Evolutionary conservation across 2,329 filamentous ascomycete genomes (phyloP).

Genomic region (Sclerotinia nivalis): DNA sequence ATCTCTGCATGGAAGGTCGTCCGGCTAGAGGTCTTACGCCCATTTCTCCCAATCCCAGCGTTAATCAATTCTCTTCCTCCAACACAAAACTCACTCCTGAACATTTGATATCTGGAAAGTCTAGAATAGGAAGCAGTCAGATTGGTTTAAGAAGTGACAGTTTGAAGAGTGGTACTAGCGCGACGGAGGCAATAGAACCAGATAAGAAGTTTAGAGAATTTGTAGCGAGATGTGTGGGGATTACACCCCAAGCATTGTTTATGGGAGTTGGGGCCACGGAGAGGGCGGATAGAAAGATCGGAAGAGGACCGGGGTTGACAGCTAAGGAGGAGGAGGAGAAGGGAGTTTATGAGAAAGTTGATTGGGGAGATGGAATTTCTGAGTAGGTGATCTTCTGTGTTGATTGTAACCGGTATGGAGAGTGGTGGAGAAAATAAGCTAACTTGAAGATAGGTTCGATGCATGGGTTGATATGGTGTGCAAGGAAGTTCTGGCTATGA

Average conservation of each 20-base stretch:
- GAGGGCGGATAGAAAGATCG: background rate
- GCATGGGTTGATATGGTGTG: slow-evolving; percentile 21
- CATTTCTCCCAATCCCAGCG: background rate
- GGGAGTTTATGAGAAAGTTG: background rate
- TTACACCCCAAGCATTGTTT: slow-evolving; percentile 1
- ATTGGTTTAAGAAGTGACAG: background rate
- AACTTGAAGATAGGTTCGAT: background rate
- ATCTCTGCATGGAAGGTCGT: slow-evolving; percentile 19
- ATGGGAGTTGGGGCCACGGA: slow-evolving; percentile 15
- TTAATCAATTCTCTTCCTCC: background rate
- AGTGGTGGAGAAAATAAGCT: background rate
- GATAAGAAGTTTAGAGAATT: slow-evolving; percentile 17
- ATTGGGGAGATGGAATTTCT: slow-evolving; percentile 6
- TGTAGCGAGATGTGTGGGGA: slow-evolving; percentile 8
- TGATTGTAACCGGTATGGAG: too few species aligned
- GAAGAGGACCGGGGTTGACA: slow-evolving; percentile 6
- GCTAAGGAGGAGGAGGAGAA: slow-evolving; percentile 9
- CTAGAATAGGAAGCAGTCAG: background rate
- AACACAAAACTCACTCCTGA: background rate
- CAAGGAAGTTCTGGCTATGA: slow-evolving; percentile 17
- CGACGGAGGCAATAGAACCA: slow-evolving; percentile 5
- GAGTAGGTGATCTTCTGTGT: background rate
- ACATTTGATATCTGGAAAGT: background rate
- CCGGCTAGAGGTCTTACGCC: background rate
- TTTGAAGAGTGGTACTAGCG: background rate